Conservation (phyloP, 2,329 filamentous ascomycete genomes). For the Akanthomyces muscarius region DNA sequence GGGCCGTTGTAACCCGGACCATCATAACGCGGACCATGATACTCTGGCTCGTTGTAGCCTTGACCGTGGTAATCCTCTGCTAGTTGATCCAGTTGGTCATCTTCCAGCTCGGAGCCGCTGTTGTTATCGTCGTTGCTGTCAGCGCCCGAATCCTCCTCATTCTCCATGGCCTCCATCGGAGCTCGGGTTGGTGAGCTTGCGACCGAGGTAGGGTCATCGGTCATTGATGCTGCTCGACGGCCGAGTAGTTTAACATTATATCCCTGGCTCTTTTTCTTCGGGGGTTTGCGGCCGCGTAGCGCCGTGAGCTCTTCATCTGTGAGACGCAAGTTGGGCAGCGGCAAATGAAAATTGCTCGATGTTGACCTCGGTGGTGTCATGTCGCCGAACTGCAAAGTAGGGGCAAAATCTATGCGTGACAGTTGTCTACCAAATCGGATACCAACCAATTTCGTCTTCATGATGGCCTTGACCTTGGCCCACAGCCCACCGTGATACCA, state of each 20-base stretch:
- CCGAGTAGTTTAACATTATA: conserved; percentile 33
- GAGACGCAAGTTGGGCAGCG: conserved; percentile 33
- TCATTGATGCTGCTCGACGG: conserved; percentile 19
- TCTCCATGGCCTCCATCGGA: conserved; percentile 1
- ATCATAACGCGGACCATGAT: background rate
- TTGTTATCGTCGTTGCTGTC: conserved; percentile 17
- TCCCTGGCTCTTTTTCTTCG: conserved; percentile 35
- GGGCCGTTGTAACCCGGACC: background rate
- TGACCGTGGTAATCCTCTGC: background rate
- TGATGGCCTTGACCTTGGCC: conserved; percentile 78
- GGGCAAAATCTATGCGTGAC: conserved; percentile 34
- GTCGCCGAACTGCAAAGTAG: conserved; percentile 33
- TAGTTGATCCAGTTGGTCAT: conserved; percentile 8
- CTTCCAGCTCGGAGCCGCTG: conserved; percentile 8
- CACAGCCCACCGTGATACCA: conserved; percentile 82
- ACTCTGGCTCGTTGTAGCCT: background rate
- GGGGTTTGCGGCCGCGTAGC: conserved; percentile 32
- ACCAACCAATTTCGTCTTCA: conserved; percentile 78
- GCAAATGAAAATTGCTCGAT: conserved; percentile 31
- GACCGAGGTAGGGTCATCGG: background rate
- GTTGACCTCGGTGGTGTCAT: conserved; percentile 30
- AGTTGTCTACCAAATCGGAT: conserved; percentile 55
- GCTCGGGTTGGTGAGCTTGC: conserved; percentile 11
- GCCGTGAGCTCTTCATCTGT: conserved; percentile 34
- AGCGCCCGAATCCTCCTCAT: conserved; percentile 10